Conservation (phyloP, 179 eudicot genomes). For the Beta macrorhiza region DNA sequence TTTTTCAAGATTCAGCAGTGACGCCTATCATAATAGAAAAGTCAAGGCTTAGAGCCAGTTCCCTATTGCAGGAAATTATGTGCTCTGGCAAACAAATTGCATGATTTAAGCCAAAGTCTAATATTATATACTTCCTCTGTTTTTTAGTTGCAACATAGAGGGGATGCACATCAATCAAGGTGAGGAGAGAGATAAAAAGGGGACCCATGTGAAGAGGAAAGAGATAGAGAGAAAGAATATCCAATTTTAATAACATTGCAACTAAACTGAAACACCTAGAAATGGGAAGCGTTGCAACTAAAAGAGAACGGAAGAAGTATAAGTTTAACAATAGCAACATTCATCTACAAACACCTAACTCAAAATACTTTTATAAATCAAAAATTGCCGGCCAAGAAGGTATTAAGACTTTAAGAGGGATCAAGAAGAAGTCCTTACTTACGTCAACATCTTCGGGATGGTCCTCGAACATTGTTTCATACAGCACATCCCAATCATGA, state of each 20-base stretch:
- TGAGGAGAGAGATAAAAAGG: no score
- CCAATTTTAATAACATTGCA: no score
- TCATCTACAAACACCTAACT: background rate
- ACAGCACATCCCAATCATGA: conserved; percentile 90
- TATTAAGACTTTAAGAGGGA: background rate
- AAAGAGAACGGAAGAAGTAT: background rate
- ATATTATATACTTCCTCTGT: background rate
- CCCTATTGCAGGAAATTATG: background rate
- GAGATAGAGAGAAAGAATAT: no score
- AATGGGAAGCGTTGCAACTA: no score
- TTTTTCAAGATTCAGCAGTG: background rate
- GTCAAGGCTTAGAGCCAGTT: background rate
- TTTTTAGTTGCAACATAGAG: no score
- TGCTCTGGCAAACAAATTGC: background rate
- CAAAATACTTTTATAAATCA: background rate
- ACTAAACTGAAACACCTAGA: no score
- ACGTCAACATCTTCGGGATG: conserved; percentile 63
- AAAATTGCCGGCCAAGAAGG: background rate
- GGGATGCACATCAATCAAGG: no score
- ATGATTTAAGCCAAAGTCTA: conserved; percentile 5
- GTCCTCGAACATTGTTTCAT: conserved; percentile 73
- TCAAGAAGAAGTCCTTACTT: conserved; percentile 62
- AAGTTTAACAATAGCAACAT: background rate
- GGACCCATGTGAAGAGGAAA: no score
- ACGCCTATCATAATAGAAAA: background rate